Percentiles rank a stretch among this genome's conserved stretches.
phyloP scores from a whole-genome alignment of 768 basidiomycete species.

The Pulveroboletus sp. region DNA sequence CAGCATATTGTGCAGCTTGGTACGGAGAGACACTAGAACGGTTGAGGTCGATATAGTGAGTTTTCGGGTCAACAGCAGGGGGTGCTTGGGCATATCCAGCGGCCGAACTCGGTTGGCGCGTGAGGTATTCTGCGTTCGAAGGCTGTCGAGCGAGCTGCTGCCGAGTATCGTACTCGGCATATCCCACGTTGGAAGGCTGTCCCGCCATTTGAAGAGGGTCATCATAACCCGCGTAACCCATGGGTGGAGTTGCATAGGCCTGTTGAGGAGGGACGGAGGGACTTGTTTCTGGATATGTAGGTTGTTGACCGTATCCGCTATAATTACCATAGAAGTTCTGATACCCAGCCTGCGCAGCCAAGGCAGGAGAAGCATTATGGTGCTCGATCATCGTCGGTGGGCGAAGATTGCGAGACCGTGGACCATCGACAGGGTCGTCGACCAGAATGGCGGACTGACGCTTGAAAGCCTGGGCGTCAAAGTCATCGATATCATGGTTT shows the following conservation, averaged over 20 bases:
- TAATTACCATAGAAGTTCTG: slow-evolving; percentile 28
- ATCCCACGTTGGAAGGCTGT: slow-evolving; percentile 17
- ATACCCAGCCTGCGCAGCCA: slow-evolving; percentile 18
- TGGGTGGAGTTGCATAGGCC: slow-evolving; percentile 18
- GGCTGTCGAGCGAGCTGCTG: slow-evolving; percentile 27
- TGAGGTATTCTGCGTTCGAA: slow-evolving; percentile 22
- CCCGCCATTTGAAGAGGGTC: slow-evolving; percentile 23
- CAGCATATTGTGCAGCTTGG: slow-evolving; percentile 74
- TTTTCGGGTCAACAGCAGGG: slow-evolving; percentile 16
- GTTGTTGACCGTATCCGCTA: slow-evolving; percentile 23
- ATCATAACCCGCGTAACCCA: slow-evolving; percentile 25
- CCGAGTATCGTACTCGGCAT: slow-evolving; percentile 24
- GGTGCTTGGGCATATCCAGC: slow-evolving; percentile 14
- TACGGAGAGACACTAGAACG: slow-evolving; percentile 71
- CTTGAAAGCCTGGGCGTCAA: slow-evolving; percentile 57
- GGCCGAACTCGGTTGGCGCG: slow-evolving; percentile 15
- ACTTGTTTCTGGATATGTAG: slow-evolving; percentile 18
- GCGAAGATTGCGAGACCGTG: slow-evolving; percentile 46
- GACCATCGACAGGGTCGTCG: slow-evolving; percentile 47
- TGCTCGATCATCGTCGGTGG: slow-evolving; percentile 67
- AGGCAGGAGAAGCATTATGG: slow-evolving; percentile 34
- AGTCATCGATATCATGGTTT: slow-evolving; percentile 38
- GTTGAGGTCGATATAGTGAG: slow-evolving; percentile 61
- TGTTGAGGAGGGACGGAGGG: slow-evolving; percentile 17
- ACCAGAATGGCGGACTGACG: slow-evolving; percentile 61